These are phyloP conservation scores for Aspergillus pseudonomiae DNA, from an alignment of 2,329 filamentous ascomycete species.

Conservation along the genomic window DNA sequence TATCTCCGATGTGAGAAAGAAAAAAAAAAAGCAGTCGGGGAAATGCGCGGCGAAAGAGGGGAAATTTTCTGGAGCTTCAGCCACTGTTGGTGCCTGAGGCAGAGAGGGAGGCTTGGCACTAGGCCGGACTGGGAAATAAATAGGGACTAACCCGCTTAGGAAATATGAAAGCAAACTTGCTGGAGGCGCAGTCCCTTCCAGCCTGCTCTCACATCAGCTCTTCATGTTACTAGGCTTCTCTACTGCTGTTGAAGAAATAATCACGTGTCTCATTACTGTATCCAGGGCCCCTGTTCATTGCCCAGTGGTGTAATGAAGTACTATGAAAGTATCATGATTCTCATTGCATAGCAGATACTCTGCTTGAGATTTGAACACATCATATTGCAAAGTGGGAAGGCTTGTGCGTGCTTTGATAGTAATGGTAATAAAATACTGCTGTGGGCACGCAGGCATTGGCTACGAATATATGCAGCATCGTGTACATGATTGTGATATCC, in stretches of 20 bases:
- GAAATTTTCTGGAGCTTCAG: constrained; percentile 23
- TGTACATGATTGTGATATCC: not conserved
- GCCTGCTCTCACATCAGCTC: not conserved
- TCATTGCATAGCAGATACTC: not conserved
- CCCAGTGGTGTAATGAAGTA: not conserved
- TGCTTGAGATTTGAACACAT: not conserved
- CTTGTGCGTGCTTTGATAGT: not conserved
- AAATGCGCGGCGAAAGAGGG: constrained; percentile 15
- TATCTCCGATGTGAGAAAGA: constrained; percentile 7
- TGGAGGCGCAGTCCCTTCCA: not conserved
- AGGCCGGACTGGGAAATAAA: not conserved
- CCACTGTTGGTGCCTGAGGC: constrained; percentile 9
- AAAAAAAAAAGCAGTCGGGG: constrained; percentile 8
- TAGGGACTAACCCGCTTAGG: not conserved
- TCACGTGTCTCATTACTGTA: not conserved
- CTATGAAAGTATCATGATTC: not conserved
- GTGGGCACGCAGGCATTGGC: not conserved
- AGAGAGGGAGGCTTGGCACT: not conserved
- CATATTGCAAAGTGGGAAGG: not conserved
- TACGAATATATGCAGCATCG: not conserved
- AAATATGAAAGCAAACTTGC: not conserved
- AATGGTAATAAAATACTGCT: not conserved
- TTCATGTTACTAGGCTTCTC: not conserved
- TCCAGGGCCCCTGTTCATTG: not conserved
- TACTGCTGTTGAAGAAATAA: too few species aligned